phyloP scores from a whole-genome alignment of 345 rosid genomes.

The Citrus trifoliata region DNA sequence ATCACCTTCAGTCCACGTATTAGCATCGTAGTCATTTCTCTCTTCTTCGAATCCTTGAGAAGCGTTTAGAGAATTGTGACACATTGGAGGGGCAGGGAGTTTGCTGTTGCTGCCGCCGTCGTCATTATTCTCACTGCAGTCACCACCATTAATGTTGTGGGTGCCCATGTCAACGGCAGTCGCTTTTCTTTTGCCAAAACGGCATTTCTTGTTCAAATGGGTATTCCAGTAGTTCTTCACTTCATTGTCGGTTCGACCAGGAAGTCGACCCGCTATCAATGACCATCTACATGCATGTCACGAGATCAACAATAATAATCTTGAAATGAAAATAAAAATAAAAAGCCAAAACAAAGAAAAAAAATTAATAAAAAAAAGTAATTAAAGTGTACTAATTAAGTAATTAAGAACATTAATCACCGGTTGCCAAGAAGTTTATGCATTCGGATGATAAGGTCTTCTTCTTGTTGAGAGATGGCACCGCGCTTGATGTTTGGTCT shows the following conservation, averaged over 20 bases:
- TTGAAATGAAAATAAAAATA: too few relatives aligned
- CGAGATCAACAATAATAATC: too few relatives aligned
- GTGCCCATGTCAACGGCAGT: neutral
- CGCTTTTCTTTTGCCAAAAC: slow-evolving; percentile 31
- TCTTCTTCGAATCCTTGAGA: slow-evolving; percentile 11
- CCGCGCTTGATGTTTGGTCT: slow-evolving; percentile 85
- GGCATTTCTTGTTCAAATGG: slow-evolving; percentile 65
- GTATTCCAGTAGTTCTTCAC: slow-evolving; percentile 95
- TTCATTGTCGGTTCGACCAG: slow-evolving; percentile 89
- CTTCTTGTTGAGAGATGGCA: slow-evolving; percentile 70
- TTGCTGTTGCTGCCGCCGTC: too few relatives aligned
- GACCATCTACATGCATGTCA: slow-evolving; percentile 53
- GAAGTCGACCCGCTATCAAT: slow-evolving; percentile 77
- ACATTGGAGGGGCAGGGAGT: too few relatives aligned
- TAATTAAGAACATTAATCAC: slow-evolving; percentile 16
- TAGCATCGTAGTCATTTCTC: neutral
- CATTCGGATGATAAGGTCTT: slow-evolving; percentile 84
- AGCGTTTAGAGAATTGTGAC: neutral
- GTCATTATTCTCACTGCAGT: slow-evolving; percentile 6
- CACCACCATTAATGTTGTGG: slow-evolving; percentile 3
- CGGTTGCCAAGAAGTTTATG: slow-evolving; percentile 88
- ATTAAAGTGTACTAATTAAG: neutral
- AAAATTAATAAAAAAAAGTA: too few relatives aligned
- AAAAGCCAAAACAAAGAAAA: too few relatives aligned
- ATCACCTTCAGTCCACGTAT: slow-evolving; percentile 34